Evolutionary conservation across 306 rosid genomes (phyloP).

Genomic region (Vicia sativa): DNA sequence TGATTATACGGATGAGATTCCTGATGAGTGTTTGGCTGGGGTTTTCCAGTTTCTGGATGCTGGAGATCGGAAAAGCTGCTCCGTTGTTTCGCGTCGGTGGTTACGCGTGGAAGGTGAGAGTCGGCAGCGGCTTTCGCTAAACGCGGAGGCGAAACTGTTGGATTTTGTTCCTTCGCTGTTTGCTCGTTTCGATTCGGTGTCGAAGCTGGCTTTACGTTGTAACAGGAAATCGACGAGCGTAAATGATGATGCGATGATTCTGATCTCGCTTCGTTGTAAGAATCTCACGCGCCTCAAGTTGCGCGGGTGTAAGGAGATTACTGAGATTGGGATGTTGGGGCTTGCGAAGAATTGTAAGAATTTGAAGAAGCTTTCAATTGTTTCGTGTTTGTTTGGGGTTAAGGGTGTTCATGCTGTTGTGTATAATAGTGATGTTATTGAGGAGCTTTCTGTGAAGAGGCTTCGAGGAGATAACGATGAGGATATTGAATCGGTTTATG

Average conservation of each 20-base stretch:
- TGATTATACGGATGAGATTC: constrained; percentile 62
- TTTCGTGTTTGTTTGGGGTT: constrained; percentile 71
- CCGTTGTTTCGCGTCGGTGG: constrained; percentile 73
- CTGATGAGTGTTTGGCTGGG: constrained; percentile 68
- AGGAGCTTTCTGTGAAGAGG: constrained; percentile 78
- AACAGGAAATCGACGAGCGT: constrained; percentile 66
- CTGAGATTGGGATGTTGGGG: constrained; percentile 64
- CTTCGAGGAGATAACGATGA: constrained; percentile 59
- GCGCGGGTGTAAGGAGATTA: constrained; percentile 70
- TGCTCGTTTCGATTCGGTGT: constrained; percentile 70
- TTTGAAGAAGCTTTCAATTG: constrained; percentile 76
- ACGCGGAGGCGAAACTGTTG: constrained; percentile 51
- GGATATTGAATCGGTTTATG: constrained; percentile 31
- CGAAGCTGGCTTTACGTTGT: constrained; percentile 72
- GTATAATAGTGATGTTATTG: constrained; percentile 52
- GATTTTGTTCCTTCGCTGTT: constrained; percentile 58
- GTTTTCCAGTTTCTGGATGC: constrained; percentile 59
- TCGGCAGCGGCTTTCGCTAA: constrained; percentile 63
- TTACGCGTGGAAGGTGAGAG: constrained; percentile 69
- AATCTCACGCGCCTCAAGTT: constrained; percentile 71
- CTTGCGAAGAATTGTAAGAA: constrained; percentile 60
- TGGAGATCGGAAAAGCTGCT: constrained; percentile 64
- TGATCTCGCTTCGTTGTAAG: constrained; percentile 70
- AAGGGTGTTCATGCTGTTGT: constrained; percentile 62
- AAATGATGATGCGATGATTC: constrained; percentile 62